These are phyloP conservation scores for Cicer yamashitae DNA, from an alignment of 306 rosid genomes.

Conservation along the genomic window DNA sequence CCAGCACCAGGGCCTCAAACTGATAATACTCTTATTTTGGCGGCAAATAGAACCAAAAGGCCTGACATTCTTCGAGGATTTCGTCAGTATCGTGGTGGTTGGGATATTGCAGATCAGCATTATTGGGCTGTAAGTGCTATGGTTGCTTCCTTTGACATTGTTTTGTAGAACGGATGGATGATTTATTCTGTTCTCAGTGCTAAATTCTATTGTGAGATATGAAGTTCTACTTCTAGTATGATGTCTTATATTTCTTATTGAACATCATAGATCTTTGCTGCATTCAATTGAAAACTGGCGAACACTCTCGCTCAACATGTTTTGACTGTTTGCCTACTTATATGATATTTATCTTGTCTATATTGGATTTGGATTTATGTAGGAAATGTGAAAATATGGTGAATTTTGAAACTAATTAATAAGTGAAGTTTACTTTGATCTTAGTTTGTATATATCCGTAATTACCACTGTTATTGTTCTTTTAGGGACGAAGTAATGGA, in stretches of 20 bases:
- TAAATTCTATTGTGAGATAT: slow-evolving; percentile 22
- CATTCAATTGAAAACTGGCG: slow-evolving; percentile 7
- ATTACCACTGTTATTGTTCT: not conserved
- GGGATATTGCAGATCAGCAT: slow-evolving; percentile 81
- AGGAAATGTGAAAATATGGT: not conserved
- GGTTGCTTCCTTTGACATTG: slow-evolving; percentile 13
- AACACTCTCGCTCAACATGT: no score
- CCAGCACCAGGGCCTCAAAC: slow-evolving; percentile 69
- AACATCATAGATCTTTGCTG: not conserved
- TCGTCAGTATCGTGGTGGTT: slow-evolving; percentile 73
- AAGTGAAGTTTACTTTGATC: not conserved
- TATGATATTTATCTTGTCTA: no score
- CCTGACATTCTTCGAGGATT: slow-evolving; percentile 81
- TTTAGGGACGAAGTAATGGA: slow-evolving; percentile 12
- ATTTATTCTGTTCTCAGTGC: slow-evolving; percentile 29
- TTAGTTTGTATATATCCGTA: not conserved
- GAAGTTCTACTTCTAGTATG: slow-evolving; percentile 4
- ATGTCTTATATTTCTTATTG: not conserved
- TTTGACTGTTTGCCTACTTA: not conserved
- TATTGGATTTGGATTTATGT: not conserved
- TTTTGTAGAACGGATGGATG: slow-evolving; percentile 39
- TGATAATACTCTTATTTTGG: slow-evolving; percentile 70
- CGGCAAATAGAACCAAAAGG: slow-evolving; percentile 80
- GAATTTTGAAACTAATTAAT: not conserved
- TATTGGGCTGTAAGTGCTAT: slow-evolving; percentile 92